phyloP scores from a whole-genome alignment of 2,329 filamentous ascomycete genomes.

The Ophioceras dolichostomum region DNA sequence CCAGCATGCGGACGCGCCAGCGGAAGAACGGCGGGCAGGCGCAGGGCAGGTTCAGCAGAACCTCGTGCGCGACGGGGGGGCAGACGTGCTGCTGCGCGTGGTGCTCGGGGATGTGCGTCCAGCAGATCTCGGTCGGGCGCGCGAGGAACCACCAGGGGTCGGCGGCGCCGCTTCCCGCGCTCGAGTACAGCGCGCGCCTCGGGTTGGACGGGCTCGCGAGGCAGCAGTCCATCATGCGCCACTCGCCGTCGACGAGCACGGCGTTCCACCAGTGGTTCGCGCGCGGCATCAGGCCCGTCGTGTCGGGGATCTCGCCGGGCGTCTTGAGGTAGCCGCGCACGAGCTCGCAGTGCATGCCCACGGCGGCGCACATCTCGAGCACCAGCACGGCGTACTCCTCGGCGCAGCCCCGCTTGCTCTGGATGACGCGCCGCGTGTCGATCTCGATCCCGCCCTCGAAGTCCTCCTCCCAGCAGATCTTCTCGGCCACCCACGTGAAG shows the following conservation, averaged over 20 bases:
- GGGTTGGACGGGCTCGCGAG: constrained; percentile 87
- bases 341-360: constrained; percentile 78
- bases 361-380: constrained; percentile 83
- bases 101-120: constrained; percentile 84
- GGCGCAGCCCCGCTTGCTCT: constrained; percentile 70
- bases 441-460: constrained; percentile 70
- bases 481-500: constrained; percentile 95
- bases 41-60: constrained; percentile 75
- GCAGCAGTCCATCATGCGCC: constrained; percentile 93
- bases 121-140: constrained; percentile 80
- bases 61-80: constrained; percentile 73
- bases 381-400: constrained; percentile 85
- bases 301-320: constrained; percentile 72
- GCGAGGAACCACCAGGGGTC: constrained; percentile 93
- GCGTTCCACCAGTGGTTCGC: constrained; percentile 98
- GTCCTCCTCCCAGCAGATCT: constrained; percentile 90
- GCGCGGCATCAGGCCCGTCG: constrained; percentile 67
- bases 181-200: constrained; percentile 65
- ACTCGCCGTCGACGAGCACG: constrained; percentile 84
- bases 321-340: constrained; percentile 83
- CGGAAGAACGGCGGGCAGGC: constrained; percentile 84
- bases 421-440: constrained; percentile 73
- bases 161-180: constrained; percentile 54
- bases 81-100: constrained; percentile 88
- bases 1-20: constrained; percentile 64